Percentiles rank a stretch among this genome's conserved stretches.
These are phyloP conservation scores for Xylaria palmicola DNA, from an alignment of 495 filamentous ascomycete species.

Conservation along the genomic window DNA sequence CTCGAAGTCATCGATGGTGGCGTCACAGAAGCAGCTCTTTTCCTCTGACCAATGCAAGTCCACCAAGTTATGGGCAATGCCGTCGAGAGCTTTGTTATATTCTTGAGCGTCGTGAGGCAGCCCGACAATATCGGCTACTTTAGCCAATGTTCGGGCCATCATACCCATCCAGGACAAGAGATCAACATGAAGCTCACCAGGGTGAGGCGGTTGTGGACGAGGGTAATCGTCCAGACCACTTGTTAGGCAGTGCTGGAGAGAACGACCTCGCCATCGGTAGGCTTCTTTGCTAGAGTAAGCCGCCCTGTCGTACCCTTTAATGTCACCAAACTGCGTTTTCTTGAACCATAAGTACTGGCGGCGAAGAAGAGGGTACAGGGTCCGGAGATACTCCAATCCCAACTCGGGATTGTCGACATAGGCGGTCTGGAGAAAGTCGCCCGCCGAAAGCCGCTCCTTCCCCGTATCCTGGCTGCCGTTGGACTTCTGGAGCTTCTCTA, in stretches of 20 bases:
- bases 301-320: slow-evolving; percentile 86
- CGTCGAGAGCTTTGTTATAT: slow-evolving; percentile 69
- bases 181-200: slow-evolving; percentile 94
- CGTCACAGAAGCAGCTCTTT: slow-evolving; percentile 85
- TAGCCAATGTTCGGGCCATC: slow-evolving; percentile 78
- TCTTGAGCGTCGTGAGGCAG: slow-evolving; percentile 71
- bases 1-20: slow-evolving; percentile 93
- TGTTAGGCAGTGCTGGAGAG: slow-evolving; percentile 79
- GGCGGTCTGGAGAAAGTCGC: slow-evolving; percentile 48
- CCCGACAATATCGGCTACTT: slow-evolving; percentile 70
- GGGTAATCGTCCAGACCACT: slow-evolving; percentile 97
- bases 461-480: slow-evolving; percentile 37
- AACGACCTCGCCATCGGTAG: slow-evolving; percentile 95
- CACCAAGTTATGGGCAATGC: slow-evolving; percentile 84
- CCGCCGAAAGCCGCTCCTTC: slow-evolving; percentile 35
- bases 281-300: slow-evolving; percentile 84
- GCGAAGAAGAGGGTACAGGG: slow-evolving; percentile 87
- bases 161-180: slow-evolving; percentile 95
- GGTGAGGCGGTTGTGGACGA: slow-evolving; percentile 91
- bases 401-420: slow-evolving; percentile 66
- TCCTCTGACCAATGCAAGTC: slow-evolving; percentile 88
- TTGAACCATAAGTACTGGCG: slow-evolving; percentile 94
- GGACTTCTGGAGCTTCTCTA: slow-evolving; percentile 63
- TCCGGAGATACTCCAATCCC: slow-evolving; percentile 70
- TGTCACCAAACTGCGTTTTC: slow-evolving; percentile 83